Base-by-base conservation (phyloP, 2,329 filamentous ascomycete genomes). In the Pseudogymnoascus sp. region DNA sequence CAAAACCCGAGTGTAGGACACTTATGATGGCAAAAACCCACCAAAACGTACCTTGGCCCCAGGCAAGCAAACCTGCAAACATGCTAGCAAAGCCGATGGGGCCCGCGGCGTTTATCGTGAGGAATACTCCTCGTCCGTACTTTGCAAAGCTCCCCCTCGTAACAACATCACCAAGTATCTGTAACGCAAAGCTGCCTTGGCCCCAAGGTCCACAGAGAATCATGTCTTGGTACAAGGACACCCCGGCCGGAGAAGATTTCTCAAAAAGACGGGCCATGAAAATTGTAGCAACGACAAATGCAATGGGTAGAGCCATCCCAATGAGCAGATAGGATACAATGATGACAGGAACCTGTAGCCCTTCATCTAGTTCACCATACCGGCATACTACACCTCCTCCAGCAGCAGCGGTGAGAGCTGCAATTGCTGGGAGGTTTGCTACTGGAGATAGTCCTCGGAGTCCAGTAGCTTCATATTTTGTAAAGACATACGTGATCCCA, bases 41-140 rank as follows among this genome's bases (percentile, higher is more conserved):
- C 74, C 74, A 77, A 37, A 76, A 74, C 3, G 72, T 70, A 0
- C 69, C 72, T 48, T 72, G 71, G 0, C 74, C 75, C 70, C 73
- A 75, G n/a, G 67, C 65, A 13, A 75, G 45, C 28, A 77, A 58
- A 0, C 73, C 74, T 0, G 67, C 63, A 28, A 76, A 71, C 34
- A 73, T 68, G 35, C 74, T 76, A 3, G 66, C 61, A 18, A 67
- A 68, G 0, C 66, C 71, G 5, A 76, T 64, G 0, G 69, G 63
- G 1, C 37, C 59, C 0, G 71, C 72, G 1, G 74, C 72, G 3
- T 67, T 60, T 0, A 64, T 66, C 0, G 71, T 70, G 4, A 77
- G 60, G 13, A 74, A 69, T 0, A 64, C 65, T 0, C 71, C 71
- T 5, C 63, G 66, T n/a, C 69, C 39, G 57, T 75, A 74, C 8